phyloP scores from a whole-genome alignment of 306 rosid genomes.

The Amphicarpaea edgeworthii region DNA sequence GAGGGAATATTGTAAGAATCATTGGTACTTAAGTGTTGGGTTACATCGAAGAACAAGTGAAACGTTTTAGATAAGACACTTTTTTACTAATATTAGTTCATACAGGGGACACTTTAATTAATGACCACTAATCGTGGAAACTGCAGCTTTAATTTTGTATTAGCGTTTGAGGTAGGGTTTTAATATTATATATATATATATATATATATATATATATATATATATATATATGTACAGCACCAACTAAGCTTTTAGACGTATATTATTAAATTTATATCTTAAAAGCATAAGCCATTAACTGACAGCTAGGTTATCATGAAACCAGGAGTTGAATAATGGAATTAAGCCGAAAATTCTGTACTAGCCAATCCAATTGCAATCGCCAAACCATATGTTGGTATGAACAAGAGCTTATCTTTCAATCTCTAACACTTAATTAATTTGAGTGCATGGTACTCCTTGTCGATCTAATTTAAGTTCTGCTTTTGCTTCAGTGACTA shows the following conservation, averaged over 20 bases:
- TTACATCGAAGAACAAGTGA: not conserved
- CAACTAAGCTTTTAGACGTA: conserved; percentile 34
- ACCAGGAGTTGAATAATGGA: conserved; percentile 29
- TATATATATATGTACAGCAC: conserved; percentile 20
- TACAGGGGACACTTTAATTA: conserved; percentile 26
- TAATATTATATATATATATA: no score
- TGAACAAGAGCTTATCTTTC: not conserved
- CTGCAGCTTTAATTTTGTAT: conserved; percentile 8
- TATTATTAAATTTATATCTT: conserved; percentile 15
- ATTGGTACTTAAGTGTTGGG: not conserved
- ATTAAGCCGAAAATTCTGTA: conserved; percentile 11
- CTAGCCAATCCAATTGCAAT: conserved; percentile 33
- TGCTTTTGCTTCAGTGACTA: not conserved
- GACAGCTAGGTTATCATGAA: conserved; percentile 11
- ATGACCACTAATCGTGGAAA: conserved; percentile 44
- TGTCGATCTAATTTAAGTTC: not conserved
- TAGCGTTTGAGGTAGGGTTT: not conserved
- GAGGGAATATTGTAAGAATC: conserved; percentile 6
- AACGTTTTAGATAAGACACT: not conserved
- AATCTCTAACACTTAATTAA: not conserved
- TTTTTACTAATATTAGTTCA: not conserved
- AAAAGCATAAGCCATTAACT: conserved; percentile 33
- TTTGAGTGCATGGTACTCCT: conserved; percentile 2
- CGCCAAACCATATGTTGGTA: not conserved
- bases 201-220: no score